Conservation (phyloP, 495 filamentous ascomycete species). For the Neurospora sp. region DNA sequence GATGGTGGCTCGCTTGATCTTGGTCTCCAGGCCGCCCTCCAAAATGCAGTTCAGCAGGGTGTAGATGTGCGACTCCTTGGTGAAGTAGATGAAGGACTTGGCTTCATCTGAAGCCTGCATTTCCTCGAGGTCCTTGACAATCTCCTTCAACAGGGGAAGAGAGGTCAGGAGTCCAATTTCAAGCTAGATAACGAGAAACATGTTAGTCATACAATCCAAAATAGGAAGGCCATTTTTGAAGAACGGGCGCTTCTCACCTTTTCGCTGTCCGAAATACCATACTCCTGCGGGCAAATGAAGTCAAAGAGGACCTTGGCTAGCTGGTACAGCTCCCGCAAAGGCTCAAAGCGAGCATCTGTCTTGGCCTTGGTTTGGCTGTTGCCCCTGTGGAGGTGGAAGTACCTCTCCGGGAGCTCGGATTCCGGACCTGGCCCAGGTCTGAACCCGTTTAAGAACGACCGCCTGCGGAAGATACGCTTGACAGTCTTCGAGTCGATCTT, state of each 20-base stretch:
- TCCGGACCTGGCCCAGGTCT: constrained; percentile 26
- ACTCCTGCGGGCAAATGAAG: constrained; percentile 97
- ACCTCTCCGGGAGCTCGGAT: constrained; percentile 49
- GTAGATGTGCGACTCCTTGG: constrained; percentile 97
- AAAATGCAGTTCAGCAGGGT: constrained; percentile 96
- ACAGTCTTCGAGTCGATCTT: constrained; percentile 29
- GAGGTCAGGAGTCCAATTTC: constrained; percentile 94
- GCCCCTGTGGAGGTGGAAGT: constrained; percentile 80
- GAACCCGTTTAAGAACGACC: constrained; percentile 37
- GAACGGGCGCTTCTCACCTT: constrained; percentile 38
- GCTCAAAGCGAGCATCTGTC: constrained; percentile 72
- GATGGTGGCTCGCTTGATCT: constrained; percentile 79
- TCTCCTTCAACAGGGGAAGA: constrained; percentile 85
- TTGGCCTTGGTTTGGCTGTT: constrained; percentile 70
- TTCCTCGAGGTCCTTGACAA: constrained; percentile 93
- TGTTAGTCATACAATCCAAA: constrained; percentile 3
- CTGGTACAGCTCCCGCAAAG: constrained; percentile 84
- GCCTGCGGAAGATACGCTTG: constrained; percentile 41
- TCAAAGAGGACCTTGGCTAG: constrained; percentile 93
- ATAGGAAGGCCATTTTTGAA: neutral
- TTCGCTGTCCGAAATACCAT: constrained; percentile 86
- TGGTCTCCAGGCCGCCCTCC: constrained; percentile 89
- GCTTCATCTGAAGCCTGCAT: constrained; percentile 88
- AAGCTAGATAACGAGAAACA: constrained; percentile 32
- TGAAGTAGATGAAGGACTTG: constrained; percentile 97